A percentile compares a stretch with the other conserved stretches of the same genome.
Evolutionary conservation across 306 rosid genomes (phyloP).

Genomic region (Pyrus pyrifolia): DNA sequence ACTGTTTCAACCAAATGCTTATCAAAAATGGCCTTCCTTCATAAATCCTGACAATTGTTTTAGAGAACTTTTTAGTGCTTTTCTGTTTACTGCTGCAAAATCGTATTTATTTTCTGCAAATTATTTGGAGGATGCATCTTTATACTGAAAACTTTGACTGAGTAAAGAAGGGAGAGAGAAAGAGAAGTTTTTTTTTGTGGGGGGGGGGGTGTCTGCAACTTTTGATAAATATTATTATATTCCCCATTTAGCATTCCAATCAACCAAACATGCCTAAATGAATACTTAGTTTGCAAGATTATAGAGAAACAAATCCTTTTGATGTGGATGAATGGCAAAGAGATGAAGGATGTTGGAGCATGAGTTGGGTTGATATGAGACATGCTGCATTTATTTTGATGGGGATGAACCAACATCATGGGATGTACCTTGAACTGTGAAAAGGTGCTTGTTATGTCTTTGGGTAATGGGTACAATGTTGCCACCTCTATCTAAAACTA

Average conservation of each 20-base stretch:
- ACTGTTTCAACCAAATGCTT: background rate
- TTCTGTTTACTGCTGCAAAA: background rate
- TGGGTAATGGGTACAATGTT: background rate
- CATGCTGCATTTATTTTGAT: background rate
- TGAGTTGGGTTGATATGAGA: background rate
- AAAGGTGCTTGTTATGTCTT: background rate
- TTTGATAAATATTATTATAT: no score
- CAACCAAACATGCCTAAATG: background rate
- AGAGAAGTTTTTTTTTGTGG: no score
- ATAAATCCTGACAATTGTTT: background rate
- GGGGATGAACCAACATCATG: background rate
- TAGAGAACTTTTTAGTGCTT: background rate
- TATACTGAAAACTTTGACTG: no score
- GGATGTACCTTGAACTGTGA: background rate
- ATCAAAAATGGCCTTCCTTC: background rate
- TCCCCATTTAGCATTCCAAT: no score
- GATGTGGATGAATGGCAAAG: background rate
- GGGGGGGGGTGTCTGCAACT: no score
- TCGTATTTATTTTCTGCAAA: no score
- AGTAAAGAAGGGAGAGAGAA: no score
- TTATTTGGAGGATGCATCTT: no score
- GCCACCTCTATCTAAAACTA: background rate
- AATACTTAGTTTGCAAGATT: background rate
- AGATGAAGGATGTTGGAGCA: background rate
- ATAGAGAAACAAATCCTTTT: background rate